Percentiles rank a stretch among this genome's conserved stretches.
Conservation (phyloP, 2,329 filamentous ascomycete species). For the Cordyceps sp. region DNA sequence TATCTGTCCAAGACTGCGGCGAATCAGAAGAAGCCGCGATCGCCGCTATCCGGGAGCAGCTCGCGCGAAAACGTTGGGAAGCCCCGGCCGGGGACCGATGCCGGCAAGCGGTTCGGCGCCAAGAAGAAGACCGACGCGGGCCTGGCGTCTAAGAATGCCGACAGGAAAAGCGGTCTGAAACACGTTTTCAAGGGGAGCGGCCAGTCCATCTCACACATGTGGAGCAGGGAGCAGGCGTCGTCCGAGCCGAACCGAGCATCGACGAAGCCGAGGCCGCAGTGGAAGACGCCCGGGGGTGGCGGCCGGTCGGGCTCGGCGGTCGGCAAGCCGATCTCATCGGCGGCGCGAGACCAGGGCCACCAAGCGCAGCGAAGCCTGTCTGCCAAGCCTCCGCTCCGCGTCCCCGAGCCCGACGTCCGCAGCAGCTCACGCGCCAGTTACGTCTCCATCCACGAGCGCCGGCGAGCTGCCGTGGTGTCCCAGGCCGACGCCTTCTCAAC, state of each 20-base stretch:
- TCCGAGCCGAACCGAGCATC: slow-evolving; percentile 6
- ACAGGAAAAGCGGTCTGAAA: slow-evolving; percentile 15
- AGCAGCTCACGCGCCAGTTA: slow-evolving; percentile 30
- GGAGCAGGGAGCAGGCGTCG: slow-evolving; percentile 26
- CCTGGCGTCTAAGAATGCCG: slow-evolving; percentile 4
- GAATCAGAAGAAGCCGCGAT: slow-evolving; percentile 29
- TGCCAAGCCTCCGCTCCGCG: slow-evolving; percentile 4
- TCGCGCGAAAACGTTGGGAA: slow-evolving; percentile 6
- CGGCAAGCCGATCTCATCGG: slow-evolving; percentile 3
- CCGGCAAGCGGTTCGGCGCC: slow-evolving; percentile 4
- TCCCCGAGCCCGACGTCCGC: slow-evolving; percentile 14
- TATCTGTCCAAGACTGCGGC: slow-evolving; percentile 7
- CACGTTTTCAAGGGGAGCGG: slow-evolving; percentile 34
- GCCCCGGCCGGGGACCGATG: background rate
- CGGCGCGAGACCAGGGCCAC: no score
- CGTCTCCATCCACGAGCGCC: slow-evolving; percentile 31
- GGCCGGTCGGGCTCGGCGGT: slow-evolving; percentile 3
- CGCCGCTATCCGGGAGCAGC: slow-evolving; percentile 13
- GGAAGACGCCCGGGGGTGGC: slow-evolving; percentile 6
- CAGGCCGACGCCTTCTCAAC: slow-evolving; percentile 38
- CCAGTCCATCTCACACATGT: slow-evolving; percentile 28
- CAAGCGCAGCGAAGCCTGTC: slow-evolving; percentile 1
- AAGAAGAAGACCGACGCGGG: slow-evolving; percentile 14
- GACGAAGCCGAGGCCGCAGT: slow-evolving; percentile 9
- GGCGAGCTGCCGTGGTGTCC: slow-evolving; percentile 37